phyloP scores from a whole-genome alignment of 1,139 yeast species.

The Blastobotrys arbuscula region DNA sequence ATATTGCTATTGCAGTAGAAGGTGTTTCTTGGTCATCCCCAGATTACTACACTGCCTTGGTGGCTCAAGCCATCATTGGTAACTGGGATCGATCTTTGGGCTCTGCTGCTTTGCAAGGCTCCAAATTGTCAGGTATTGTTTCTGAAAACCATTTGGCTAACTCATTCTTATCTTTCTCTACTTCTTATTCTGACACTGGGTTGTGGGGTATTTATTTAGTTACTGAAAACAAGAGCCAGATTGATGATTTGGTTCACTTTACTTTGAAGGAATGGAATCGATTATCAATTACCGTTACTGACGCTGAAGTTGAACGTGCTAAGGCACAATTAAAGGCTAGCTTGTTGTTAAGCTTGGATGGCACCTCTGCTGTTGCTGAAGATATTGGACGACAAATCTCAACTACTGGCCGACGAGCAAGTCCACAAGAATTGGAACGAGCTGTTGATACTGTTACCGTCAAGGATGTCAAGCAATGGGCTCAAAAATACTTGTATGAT shows the following conservation, averaged over 20 bases:
- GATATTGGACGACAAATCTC: slow-evolving; percentile 97
- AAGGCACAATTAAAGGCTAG: slow-evolving; percentile 95
- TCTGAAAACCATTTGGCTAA: slow-evolving; percentile 80
- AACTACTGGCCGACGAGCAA: slow-evolving; percentile 83
- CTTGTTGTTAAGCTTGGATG: slow-evolving; percentile 79
- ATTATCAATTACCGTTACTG: slow-evolving; percentile 71
- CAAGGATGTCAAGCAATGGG: slow-evolving; percentile 82
- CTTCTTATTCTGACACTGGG: slow-evolving; percentile 96
- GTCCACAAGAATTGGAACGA: slow-evolving; percentile 89
- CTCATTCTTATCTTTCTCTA: slow-evolving; percentile 92
- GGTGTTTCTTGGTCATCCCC: slow-evolving; percentile 98
- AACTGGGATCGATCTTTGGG: slow-evolving; percentile 96
- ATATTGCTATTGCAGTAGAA: slow-evolving; percentile 92
- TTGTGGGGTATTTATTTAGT: slow-evolving; percentile 94
- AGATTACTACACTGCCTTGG: slow-evolving; percentile 91
- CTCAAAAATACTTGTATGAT: slow-evolving; percentile 69
- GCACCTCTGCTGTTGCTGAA: slow-evolving; percentile 94
- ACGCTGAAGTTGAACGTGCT: slow-evolving; percentile 87
- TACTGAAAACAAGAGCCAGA: slow-evolving; percentile 63
- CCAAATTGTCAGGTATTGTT: slow-evolving; percentile 74
- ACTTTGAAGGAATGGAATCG: slow-evolving; percentile 86
- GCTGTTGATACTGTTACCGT: slow-evolving; percentile 74
- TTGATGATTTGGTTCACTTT: slow-evolving; percentile 66
- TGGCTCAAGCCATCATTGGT: slow-evolving; percentile 94
- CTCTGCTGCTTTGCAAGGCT: slow-evolving; percentile 79